Conservation (phyloP, 176 grass and related monocot species). For the Pontederia crassipes region DNA sequence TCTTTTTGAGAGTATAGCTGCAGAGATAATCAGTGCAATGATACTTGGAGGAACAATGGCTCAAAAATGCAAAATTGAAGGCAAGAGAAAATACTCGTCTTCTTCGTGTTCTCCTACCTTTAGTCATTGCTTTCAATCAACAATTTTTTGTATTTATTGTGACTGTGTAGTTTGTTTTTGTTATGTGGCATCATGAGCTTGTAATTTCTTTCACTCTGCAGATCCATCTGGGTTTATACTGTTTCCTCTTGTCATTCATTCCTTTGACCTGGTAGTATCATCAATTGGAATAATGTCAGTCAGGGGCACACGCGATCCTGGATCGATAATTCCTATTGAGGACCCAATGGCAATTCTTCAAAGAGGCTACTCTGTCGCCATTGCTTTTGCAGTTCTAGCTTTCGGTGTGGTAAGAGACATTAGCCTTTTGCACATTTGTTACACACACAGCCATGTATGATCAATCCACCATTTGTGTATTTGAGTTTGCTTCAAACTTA, state of each 20-base stretch:
- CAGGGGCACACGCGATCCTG: slow-evolving; percentile 71
- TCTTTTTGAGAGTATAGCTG: slow-evolving; percentile 99
- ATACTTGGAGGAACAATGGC: slow-evolving; percentile 99
- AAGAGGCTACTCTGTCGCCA: slow-evolving; percentile 93
- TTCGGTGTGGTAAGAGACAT: slow-evolving; percentile 81
- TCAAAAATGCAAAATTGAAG: slow-evolving; percentile 96
- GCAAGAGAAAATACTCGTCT: slow-evolving; percentile 23
- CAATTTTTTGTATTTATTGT: background rate
- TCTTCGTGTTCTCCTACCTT: background rate
- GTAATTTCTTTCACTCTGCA: slow-evolving; percentile 33
- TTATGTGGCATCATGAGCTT: background rate
- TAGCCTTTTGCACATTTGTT: slow-evolving; percentile 1
- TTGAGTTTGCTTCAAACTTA: background rate
- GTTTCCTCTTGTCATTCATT: slow-evolving; percentile 97
- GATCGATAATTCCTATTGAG: slow-evolving; percentile 49
- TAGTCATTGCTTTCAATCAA: slow-evolving; percentile 6
- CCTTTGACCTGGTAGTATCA: slow-evolving; percentile 97
- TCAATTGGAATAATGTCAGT: slow-evolving; percentile 96
- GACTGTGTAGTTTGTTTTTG: background rate
- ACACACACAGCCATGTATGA: background rate
- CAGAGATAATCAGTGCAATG: slow-evolving; percentile 99
- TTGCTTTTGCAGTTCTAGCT: slow-evolving; percentile 77
- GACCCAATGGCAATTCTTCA: slow-evolving; percentile 96
- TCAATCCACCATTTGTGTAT: background rate
- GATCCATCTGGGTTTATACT: slow-evolving; percentile 99